Base-by-base conservation (phyloP, 306 rosid genomes). In the Dryas drummondii region DNA sequence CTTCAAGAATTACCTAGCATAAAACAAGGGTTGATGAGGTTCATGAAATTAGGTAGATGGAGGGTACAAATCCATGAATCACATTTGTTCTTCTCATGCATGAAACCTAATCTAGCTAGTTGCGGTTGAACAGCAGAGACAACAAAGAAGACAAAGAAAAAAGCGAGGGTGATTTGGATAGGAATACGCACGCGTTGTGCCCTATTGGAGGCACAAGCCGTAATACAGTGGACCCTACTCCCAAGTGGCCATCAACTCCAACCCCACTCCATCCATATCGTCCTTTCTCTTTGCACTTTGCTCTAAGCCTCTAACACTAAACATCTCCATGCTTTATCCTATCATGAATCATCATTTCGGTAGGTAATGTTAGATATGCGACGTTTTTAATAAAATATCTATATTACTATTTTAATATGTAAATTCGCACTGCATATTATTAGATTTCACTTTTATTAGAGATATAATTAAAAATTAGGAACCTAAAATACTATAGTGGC, bases 101-200 rank as follows among this genome's bases (percentile, higher is more conserved):
- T 26, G 15, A 73, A 73, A 27, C 50, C 59, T 59, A n/a, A 47
- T 32, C 59, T 62, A 4, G 57, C 26, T 22, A 17, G 37, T 32
- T 32, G 37, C 3, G 16, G 26, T 3, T 9, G 53, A 4, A 47
- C 17, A 59, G 40, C 19, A 42, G 48, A 71, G 4, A 50, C 45
- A 32, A 7, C 15, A 74, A 40, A 49, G 50, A n/a, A 9, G 78
- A 68, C 26, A 61, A 41, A 52, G 2, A 45, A 27, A 51, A 12
- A 50, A 40, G 22, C 46, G 2, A 26, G 26, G 68, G 68, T 58
- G 60, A 22, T 78, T 7, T 75, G 61, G 80, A 83, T 50, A 44
- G 68, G 58, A 57, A 70, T 75, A 70, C 50, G 91, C 96, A 88
- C 86, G 90, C 91, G 75, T 78, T 87, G 96, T 85, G 66, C 80